These are phyloP conservation scores for Debaryomyces sp. DNA, from an alignment of 1,139 yeast genomes.

Conservation along the genomic window DNA sequence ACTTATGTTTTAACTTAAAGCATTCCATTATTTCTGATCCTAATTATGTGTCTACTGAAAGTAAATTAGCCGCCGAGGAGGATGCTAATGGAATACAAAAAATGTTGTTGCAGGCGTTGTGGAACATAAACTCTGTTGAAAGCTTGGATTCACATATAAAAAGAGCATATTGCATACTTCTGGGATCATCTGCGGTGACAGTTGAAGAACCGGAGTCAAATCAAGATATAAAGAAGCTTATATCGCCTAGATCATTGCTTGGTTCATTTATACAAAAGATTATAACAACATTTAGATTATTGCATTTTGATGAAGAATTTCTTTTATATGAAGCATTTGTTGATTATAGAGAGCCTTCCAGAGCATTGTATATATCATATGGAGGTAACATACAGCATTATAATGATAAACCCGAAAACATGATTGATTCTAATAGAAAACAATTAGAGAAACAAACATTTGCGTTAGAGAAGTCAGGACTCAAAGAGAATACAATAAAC, in stretches of 20 bases:
- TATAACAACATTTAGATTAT: constrained; percentile 50
- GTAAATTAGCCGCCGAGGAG: constrained; percentile 12
- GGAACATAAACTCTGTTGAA: constrained; percentile 41
- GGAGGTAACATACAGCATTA: constrained; percentile 19
- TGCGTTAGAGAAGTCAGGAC: not conserved
- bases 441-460: not conserved
- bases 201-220: constrained; percentile 1
- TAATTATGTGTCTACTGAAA: constrained; percentile 1
- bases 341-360: constrained; percentile 48
- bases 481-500: not conserved
- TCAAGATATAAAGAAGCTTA: constrained; percentile 10
- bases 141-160: constrained; percentile 29
- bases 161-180: constrained; percentile 12
- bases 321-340: constrained; percentile 57
- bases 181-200: constrained; percentile 13
- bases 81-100: constrained; percentile 14
- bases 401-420: not conserved
- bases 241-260: constrained; percentile 39
- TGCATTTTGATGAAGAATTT: constrained; percentile 61
- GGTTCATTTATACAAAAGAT: constrained; percentile 42
- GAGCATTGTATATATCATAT: constrained; percentile 20
- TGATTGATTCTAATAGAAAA: not conserved
- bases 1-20: constrained; percentile 23
- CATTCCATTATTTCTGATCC: constrained; percentile 6
- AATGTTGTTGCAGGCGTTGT: constrained; percentile 21